Conservation (phyloP, 371 early-diverging fungal species). For the Syncephalastrum sp. region DNA sequence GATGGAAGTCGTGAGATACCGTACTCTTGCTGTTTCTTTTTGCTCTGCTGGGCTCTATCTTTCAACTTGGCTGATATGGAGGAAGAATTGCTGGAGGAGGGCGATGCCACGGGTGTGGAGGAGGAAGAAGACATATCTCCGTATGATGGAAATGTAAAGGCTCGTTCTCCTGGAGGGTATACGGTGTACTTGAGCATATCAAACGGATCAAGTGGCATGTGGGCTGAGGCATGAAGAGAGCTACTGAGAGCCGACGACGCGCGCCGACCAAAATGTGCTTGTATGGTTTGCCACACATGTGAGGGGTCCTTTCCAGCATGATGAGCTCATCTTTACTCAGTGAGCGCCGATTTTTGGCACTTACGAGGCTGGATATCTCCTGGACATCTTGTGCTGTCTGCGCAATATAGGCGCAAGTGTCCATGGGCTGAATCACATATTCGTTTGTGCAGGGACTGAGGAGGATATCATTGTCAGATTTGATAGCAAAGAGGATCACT, state of each 20-base stretch:
- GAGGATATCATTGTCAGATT: constrained; percentile 44
- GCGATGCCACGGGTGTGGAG: no score
- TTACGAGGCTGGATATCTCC: constrained; percentile 43
- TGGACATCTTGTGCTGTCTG: constrained; percentile 59
- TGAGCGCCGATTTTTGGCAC: neutral
- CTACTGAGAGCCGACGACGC: neutral
- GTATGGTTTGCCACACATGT: constrained; percentile 21
- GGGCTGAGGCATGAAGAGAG: neutral
- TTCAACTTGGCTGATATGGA: no score
- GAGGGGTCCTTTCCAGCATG: constrained; percentile 7
- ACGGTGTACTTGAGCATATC: no score
- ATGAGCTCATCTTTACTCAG: neutral
- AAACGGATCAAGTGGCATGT: no score
- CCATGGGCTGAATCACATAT: constrained; percentile 51
- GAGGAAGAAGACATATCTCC: no score
- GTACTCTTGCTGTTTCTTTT: constrained; percentile 3
- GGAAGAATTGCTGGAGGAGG: no score
- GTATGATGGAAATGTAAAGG: no score
- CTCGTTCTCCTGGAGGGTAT: no score
- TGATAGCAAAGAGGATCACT: constrained; percentile 70
- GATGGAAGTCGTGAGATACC: constrained; percentile 19
- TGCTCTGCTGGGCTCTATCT: no score
- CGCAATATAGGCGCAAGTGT: constrained; percentile 63
- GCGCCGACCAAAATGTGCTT: neutral
- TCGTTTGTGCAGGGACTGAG: constrained; percentile 64